These are phyloP conservation scores for Candida easanensis DNA, from an alignment of 805 yeast species.

Conservation along the genomic window DNA sequence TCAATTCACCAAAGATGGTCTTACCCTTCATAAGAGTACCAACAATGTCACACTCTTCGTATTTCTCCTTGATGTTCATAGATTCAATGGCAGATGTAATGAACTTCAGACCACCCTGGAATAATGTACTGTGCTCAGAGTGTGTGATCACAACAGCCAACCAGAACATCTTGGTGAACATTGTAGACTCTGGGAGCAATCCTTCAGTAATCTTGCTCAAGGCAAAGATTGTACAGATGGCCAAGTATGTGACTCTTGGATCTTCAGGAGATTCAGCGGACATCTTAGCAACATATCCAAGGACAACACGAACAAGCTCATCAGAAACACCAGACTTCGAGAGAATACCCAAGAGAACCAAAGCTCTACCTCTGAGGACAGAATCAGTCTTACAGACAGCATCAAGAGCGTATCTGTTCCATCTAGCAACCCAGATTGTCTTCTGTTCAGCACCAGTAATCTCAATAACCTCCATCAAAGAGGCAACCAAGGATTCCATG, in stretches of 20 bases:
- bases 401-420: constrained; percentile 62
- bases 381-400: constrained; percentile 56
- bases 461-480: constrained; percentile 50
- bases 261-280: constrained; percentile 30
- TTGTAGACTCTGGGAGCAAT: constrained; percentile 30
- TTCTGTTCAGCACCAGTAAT: constrained; percentile 47
- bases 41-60: constrained; percentile 23
- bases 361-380: constrained; percentile 63
- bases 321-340: constrained; percentile 63
- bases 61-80: constrained; percentile 30
- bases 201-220: constrained; percentile 40
- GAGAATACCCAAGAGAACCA: constrained; percentile 66
- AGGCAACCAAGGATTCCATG: constrained; percentile 58
- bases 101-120: constrained; percentile 40
- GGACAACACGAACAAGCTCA: constrained; percentile 39
- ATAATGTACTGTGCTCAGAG: constrained; percentile 33
- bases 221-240: constrained; percentile 38
- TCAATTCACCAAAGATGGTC: constrained; percentile 36
- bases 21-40: constrained; percentile 29
- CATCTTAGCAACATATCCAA: constrained; percentile 31
- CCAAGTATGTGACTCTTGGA: constrained; percentile 19
- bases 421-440: constrained; percentile 58
- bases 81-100: constrained; percentile 35
- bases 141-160: constrained; percentile 31
- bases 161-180: constrained; percentile 37